Conservation (phyloP, 2,329 filamentous ascomycete species). For the Xylaria arbuscula region DNA sequence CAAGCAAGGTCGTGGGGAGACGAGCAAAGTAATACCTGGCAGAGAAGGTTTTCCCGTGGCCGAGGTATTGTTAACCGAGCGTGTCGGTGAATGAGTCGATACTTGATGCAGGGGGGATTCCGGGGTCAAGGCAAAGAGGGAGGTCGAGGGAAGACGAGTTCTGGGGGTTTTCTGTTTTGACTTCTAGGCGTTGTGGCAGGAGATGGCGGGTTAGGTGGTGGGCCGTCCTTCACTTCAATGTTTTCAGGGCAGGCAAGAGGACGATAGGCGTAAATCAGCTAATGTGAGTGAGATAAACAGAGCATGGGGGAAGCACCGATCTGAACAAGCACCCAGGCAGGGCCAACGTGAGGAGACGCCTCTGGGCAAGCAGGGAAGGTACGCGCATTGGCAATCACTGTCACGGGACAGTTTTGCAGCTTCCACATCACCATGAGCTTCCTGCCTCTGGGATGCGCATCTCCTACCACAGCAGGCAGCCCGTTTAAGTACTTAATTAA, state of each 20-base stretch:
- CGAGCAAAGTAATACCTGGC: constrained; percentile 37
- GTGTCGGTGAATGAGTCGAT: constrained; percentile 37
- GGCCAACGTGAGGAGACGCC: background rate
- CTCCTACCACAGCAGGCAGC: too few species aligned
- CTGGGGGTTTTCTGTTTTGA: constrained; percentile 11
- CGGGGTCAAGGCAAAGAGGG: background rate
- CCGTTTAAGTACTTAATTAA: background rate
- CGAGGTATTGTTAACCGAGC: constrained; percentile 40
- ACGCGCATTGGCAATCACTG: constrained; percentile 7
- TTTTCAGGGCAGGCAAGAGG: constrained; percentile 15
- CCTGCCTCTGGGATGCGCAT: background rate
- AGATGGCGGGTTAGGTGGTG: background rate
- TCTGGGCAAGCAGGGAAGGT: constrained; percentile 6
- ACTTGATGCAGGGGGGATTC: constrained; percentile 33
- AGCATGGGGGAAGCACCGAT: background rate
- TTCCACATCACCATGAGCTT: background rate
- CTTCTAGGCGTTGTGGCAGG: background rate
- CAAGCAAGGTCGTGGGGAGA: constrained; percentile 40
- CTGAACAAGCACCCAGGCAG: background rate
- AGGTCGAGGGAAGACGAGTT: constrained; percentile 14
- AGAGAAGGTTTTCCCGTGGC: constrained; percentile 32
- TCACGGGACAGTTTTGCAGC: background rate
- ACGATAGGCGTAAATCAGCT: background rate
- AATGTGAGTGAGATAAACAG: background rate
- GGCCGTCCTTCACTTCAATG: background rate